Evolutionary conservation across 2,329 filamentous ascomycete genomes (phyloP).

Genomic region (Sporothrix brasiliensis): DNA sequence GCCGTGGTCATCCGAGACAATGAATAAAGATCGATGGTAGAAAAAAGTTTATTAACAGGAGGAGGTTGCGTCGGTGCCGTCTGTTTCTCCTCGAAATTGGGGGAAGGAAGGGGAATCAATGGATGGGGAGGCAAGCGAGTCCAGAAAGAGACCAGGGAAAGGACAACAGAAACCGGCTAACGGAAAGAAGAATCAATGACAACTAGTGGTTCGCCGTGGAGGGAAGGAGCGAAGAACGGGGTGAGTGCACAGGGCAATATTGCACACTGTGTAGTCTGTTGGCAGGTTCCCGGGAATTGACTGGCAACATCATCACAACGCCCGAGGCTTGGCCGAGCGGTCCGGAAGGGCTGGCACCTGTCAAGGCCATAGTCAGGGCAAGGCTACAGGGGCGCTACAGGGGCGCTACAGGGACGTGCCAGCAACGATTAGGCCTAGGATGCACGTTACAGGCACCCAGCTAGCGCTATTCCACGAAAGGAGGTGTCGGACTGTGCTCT

Average conservation of each 20-base stretch:
- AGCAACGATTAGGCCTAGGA: not conserved
- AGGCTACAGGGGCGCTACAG: not conserved
- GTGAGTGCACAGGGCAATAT: not conserved
- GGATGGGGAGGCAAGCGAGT: not conserved
- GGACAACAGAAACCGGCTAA: conserved; percentile 25
- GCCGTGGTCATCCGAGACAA: conserved; percentile 26
- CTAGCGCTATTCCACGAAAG: not conserved
- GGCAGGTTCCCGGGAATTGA: not conserved
- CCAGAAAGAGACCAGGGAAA: not conserved
- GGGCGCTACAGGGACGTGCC: no score
- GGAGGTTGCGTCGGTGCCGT: conserved; percentile 19
- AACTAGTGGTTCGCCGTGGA: not conserved
- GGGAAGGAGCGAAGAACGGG: not conserved
- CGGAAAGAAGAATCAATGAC: conserved; percentile 21
- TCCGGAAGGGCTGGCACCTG: not conserved
- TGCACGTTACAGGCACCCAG: not conserved
- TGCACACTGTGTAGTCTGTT: conserved; percentile 7
- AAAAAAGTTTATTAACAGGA: conserved; percentile 20
- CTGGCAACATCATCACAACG: not conserved
- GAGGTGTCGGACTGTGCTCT: not conserved
- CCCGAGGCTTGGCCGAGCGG: conserved; percentile 6
- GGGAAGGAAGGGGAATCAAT: not conserved
- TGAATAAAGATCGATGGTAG: not conserved
- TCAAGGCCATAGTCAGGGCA: not conserved
- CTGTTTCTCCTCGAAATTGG: conserved; percentile 11